Conservation (phyloP, 192 early-diverging fungal genomes). For the Chytriomyces sp. region DNA sequence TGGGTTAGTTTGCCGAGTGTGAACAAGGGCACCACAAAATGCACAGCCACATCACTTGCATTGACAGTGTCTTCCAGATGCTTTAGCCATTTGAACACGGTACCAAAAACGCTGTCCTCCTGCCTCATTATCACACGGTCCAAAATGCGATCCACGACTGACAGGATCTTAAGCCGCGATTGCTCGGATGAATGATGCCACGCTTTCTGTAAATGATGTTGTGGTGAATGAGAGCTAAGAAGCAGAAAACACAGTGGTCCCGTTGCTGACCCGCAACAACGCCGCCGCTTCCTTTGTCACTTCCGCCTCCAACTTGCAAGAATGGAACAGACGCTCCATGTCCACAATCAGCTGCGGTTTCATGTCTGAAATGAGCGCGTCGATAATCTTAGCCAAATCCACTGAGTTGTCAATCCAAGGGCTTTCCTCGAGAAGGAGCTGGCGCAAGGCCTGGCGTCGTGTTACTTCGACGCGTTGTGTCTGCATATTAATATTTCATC, state of each 20-base stretch:
- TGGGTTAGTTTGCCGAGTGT: not conserved
- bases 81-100: constrained; percentile 38
- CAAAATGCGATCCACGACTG: constrained; percentile 39
- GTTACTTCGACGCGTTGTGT: constrained; percentile 31
- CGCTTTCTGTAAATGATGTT: not conserved
- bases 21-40: not conserved
- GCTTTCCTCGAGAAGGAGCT: constrained; percentile 27
- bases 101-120: constrained; percentile 31
- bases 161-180: constrained; percentile 30
- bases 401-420: constrained; percentile 40
- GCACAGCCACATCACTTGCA: not conserved
- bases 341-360: constrained; percentile 30
- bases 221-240: not conserved
- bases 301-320: constrained; percentile 37
- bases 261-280: constrained; percentile 16
- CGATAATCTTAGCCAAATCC: constrained; percentile 22
- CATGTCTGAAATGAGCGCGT: constrained; percentile 26
- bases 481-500: not conserved
- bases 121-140: constrained; percentile 37
- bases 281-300: constrained; percentile 39
- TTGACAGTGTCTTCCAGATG: constrained; percentile 39
- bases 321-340: constrained; percentile 46
- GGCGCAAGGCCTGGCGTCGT: constrained; percentile 26
- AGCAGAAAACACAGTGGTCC: not conserved
- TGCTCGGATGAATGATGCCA: constrained; percentile 36